Evolutionary conservation across 495 filamentous ascomycete species (phyloP).

Genomic region (Hypoxylon lienhwacheense): DNA sequence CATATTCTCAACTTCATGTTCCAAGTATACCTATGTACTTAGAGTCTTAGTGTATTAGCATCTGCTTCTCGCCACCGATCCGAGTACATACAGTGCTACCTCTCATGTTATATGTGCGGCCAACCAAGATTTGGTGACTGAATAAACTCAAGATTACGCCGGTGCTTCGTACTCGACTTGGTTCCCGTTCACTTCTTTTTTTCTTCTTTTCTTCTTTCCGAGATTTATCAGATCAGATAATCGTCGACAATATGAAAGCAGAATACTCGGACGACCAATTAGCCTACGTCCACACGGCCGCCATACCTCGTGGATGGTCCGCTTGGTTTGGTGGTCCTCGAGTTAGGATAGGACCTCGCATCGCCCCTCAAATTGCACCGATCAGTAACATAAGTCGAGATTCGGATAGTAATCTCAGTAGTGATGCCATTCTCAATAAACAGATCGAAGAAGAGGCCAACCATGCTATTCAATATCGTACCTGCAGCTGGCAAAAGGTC

Average conservation of each 20-base stretch:
- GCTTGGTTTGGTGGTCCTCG: slow-evolving; percentile 44
- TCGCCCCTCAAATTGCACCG: slow-evolving; percentile 46
- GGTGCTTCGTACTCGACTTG: not conserved
- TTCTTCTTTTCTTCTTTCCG: not conserved
- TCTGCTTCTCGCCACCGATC: not conserved
- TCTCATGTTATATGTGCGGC: slow-evolving; percentile 14
- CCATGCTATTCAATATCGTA: slow-evolving; percentile 82
- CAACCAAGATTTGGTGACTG: not conserved
- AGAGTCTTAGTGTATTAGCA: too few species aligned
- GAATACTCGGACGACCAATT: slow-evolving; percentile 27
- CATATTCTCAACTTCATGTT: not conserved
- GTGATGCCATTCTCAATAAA: slow-evolving; percentile 60
- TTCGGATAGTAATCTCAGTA: slow-evolving; percentile 45
- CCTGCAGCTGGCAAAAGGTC: slow-evolving; percentile 89
- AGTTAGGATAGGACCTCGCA: slow-evolving; percentile 46
- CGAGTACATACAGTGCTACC: not conserved
- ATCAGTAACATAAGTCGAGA: slow-evolving; percentile 38
- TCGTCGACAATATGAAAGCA: slow-evolving; percentile 25
- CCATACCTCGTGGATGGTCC: slow-evolving; percentile 33
- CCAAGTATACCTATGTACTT: too few species aligned
- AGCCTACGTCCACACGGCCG: slow-evolving; percentile 9
- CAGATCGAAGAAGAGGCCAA: slow-evolving; percentile 78
- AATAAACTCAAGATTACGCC: slow-evolving; percentile 10
- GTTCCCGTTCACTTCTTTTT: not conserved
- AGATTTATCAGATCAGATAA: not conserved